Evolutionary conservation across 805 yeast species (phyloP).

Genomic region (Pichia thaimueangensis): DNA sequence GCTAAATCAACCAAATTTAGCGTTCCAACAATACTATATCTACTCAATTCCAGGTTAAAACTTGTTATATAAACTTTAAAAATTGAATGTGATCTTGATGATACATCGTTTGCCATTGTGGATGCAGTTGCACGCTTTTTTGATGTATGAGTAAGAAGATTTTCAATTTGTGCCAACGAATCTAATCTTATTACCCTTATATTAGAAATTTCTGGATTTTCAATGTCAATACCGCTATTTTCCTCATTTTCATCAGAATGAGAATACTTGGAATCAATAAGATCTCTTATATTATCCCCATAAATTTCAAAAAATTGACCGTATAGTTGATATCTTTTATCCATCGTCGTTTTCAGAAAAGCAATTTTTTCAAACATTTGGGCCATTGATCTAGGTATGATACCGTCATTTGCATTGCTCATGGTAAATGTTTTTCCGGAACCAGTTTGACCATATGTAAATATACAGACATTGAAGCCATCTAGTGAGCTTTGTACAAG

Average conservation of each 20-base stretch:
- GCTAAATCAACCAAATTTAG: conserved; percentile 86
- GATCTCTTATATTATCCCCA: conserved; percentile 73
- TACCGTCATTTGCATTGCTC: conserved; percentile 66
- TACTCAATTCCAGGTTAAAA: neutral
- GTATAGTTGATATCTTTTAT: conserved; percentile 55
- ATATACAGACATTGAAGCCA: conserved; percentile 87
- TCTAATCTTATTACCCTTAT: conserved; percentile 42
- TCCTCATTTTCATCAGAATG: conserved; percentile 74
- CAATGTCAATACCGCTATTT: no score
- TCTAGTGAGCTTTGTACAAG: conserved; percentile 79
- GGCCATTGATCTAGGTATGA: conserved; percentile 69
- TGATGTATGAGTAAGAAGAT: conserved; percentile 48
- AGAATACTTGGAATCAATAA: conserved; percentile 34
- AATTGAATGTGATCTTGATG: conserved; percentile 89
- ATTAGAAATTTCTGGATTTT: conserved; percentile 35
- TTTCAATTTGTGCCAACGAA: conserved; percentile 40
- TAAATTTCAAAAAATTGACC: conserved; percentile 88
- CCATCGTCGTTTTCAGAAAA: conserved; percentile 37
- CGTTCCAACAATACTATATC: conserved; percentile 40
- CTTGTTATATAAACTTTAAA: conserved; percentile 51
- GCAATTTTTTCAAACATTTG: conserved; percentile 59
- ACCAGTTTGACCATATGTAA: conserved; percentile 96
- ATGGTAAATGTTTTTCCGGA: conserved; percentile 93
- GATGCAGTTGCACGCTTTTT: conserved; percentile 70
- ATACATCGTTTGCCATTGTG: conserved; percentile 72